Evolutionary conservation across 345 rosid genomes (phyloP).

Genomic region (Lenwebbia sp.): DNA sequence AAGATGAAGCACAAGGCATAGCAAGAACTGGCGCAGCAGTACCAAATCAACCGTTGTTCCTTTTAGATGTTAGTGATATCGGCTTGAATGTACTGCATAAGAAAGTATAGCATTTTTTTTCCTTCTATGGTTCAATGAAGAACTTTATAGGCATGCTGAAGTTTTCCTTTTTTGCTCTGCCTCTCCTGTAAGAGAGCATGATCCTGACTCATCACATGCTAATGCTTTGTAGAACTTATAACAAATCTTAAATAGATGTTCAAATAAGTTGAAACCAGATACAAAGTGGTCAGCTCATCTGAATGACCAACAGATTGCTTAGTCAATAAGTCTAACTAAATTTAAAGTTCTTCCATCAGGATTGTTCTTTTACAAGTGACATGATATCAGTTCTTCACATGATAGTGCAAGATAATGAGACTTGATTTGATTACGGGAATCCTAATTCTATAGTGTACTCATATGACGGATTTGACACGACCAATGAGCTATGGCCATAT

Average conservation of each 20-base stretch:
- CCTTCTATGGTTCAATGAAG: not conserved
- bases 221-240: not conserved
- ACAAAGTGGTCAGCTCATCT: not conserved
- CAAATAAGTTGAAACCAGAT: not conserved
- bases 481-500: not conserved
- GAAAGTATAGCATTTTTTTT: not conserved
- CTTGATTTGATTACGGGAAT: not conserved
- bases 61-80: not conserved
- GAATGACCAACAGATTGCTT: not conserved
- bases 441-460: not conserved
- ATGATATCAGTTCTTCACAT: not conserved
- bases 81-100: not conserved
- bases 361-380: not conserved
- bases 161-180: not conserved
- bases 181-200: not conserved
- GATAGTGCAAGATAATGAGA: not conserved
- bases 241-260: not conserved
- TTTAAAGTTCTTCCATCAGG: not conserved
- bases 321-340: not conserved
- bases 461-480: not conserved
- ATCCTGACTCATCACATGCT: not conserved
- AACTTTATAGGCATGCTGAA: not conserved
- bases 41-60: not conserved
- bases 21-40: not conserved
- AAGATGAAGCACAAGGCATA: constrained; percentile 8